phyloP scores from a whole-genome alignment of 2,329 filamentous ascomycete genomes.

The Lachnellula willkommii region DNA sequence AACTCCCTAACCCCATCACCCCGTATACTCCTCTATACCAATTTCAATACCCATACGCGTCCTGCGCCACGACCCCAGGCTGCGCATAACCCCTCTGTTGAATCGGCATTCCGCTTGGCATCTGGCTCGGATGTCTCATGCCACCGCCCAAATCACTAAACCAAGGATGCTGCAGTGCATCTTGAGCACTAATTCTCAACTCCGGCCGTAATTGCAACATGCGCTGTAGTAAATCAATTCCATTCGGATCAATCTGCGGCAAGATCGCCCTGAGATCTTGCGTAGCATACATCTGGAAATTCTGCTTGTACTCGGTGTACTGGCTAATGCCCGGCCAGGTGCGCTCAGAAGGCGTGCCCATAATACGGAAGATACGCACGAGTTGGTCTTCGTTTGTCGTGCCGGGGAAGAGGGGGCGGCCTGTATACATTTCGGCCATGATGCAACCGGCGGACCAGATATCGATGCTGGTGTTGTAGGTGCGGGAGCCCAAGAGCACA shows the following conservation, averaged over 20 bases:
- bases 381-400: constrained; percentile 98
- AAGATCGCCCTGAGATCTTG: constrained; percentile 84
- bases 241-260: constrained; percentile 81
- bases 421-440: constrained; percentile 99
- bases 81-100: constrained; percentile 26
- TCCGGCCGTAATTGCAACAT: constrained; percentile 94
- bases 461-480: constrained; percentile 99
- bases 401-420: constrained; percentile 88
- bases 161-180: constrained; percentile 88
- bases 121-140: constrained; percentile 23
- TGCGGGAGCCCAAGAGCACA: constrained; percentile 85
- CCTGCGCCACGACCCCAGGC: constrained; percentile 22
- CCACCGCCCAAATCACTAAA: constrained; percentile 61
- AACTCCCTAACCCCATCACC: no score
- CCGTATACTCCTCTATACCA: background rate
- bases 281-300: constrained; percentile 89
- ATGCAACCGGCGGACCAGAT: constrained; percentile 99
- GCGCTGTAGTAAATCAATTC: constrained; percentile 78
- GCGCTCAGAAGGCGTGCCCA: constrained; percentile 94
- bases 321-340: constrained; percentile 94
- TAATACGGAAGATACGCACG: constrained; percentile 93
- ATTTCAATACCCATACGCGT: constrained; percentile 22
- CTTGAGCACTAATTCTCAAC: constrained; percentile 79
- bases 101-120: constrained; percentile 19
- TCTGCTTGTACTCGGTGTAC: constrained; percentile 96